Base-by-base conservation (phyloP, 768 basidiomycete species). In the Kwoniella europaea region DNA sequence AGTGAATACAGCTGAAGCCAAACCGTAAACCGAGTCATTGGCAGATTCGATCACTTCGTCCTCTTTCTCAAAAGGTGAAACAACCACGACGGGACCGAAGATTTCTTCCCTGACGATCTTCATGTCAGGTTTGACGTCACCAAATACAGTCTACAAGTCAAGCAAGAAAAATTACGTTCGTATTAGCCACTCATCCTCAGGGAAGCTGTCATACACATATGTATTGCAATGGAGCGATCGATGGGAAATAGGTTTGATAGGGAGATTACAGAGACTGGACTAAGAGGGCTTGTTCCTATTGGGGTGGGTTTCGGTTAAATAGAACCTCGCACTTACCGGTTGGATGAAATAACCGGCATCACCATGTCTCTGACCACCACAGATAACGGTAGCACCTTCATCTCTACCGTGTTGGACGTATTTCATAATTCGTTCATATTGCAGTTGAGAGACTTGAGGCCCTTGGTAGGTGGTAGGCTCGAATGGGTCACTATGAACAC, bases 41-140 rank as follows among this genome's bases (percentile, higher is more conserved):
- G 93, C 96, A 16, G 93, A 84, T 53, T 85, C 79, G 74, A 98
- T 89, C 24, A 78, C 82, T 60, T 82, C 82, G 63, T 91, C 96
- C 83, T 97, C 95, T 7, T 91, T 90, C 74, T 88, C 88, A 85
- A 98, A 98, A 80, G 89, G 90, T 85, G 90, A 87, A 50, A 94
- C 84, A 29, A 90, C 91, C 66, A 95, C 88, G 2, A 98, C 95
- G 29, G 96, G 96, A 10, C 96, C 96, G 82, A 98, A 98, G 75
- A 97, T 97, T 90, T 95, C 91, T 84, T 93, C 92, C 79, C 88
- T 86, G 74, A 90, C 90, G 72, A 95, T 93, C 84, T 88, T 89
- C 91, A 92, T 92, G 66, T 90, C 88, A 18, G 88, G 86, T 56
- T 84, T 87, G 20, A 87, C 87, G 77, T 92, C 86, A 18, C 90